Base-by-base conservation (phyloP, 2,329 filamentous ascomycete species). In the Aspergillus phoenicis region DNA sequence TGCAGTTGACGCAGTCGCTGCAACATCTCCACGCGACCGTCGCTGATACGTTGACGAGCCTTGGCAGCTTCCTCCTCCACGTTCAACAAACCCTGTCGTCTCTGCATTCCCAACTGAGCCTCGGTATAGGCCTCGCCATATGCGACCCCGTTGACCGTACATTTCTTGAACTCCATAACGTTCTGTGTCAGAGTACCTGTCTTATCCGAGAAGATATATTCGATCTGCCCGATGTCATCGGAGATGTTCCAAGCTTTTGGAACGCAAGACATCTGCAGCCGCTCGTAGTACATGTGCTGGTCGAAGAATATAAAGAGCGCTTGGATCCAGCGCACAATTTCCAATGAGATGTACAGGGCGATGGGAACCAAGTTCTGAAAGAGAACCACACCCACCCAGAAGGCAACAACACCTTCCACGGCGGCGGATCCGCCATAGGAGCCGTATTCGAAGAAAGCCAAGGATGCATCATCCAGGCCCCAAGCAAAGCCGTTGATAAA, bases 141-240 rank as follows among this genome's bases (percentile, higher is more conserved):
- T 15, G 53, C 39, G 26, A 56, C 53, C 2, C 39, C 39, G 24
- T 56, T 56, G 53, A 56, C 53, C 11, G 53, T 56, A 33, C 90
- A 92, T 77, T 98, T 98, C 78, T 97, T 98, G 85, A 98, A 99
- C 75, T 98, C 95, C 94, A 96, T 96, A 54, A 95, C 90, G 74
- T 96, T 96, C 71, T 95, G 91, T 0, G 91, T 96, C 64, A 96
- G 79, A 3, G 91, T 96, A 60, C 91, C 91, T 0, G 91, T 96
- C 79, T 96, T 96, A 82, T 96, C 91, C 0, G 91, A 97, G 77
- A 98, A 98, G 68, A 98, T 96, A 80, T 97, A 98, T 77, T 97
- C 94, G 64, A 99, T 96, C 78, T 99, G 95, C 15, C 95, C 95
- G 3, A 56, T 56, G 30, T 56, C 53, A 17, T 56, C 53, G 4